Base-by-base conservation (phyloP, 176 grass and related monocot genomes). In the Raddia distichophylla region DNA sequence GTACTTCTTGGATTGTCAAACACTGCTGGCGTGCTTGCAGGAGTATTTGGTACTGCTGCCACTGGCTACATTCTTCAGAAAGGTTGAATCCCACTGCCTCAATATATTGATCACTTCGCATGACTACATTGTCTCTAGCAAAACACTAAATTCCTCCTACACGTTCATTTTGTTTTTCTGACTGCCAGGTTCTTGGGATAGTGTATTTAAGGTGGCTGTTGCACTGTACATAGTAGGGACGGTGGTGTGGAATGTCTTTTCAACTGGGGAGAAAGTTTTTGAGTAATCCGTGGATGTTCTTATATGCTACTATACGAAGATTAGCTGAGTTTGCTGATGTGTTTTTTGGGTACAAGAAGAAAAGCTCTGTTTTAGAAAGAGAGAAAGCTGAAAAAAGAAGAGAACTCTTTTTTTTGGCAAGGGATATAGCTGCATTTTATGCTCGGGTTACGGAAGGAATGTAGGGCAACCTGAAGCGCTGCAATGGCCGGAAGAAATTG, bases 1-100 rank as follows among this genome's bases (percentile, higher is more conserved):
- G 95, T 98, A 51, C 90, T 98, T 66, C 85, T 98, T 43, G 95
- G 95, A 60, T 62, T 98, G 61, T 98, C 95, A 35, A 98, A 98
- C 86, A 98, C 90, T 20, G 95, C 95, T 54, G 95, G 95, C 10
- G 95, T 98, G 78, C 88, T 98, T 83, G 95, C 95, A 67, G 95
- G 92, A 81, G 95, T 98, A 75, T 89, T 98, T 72, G 95, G 94
- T 53, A 98, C 95, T 64, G 95, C 92, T 72, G 90, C 86, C 60
- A 73, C 95, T 46, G 95, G 95, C 34, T 94, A 89, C 81, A 98
- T 98, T 43, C 74, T 98, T 73, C 95, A 98, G 84, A 83, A 83
- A 87, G 95, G 95, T 87, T 55, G 76, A 7, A 49, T 60, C 20
- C 57, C 4, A 4, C 12, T 10, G 0, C 14, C 5, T 1, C 5